phyloP scores from a whole-genome alignment of 495 filamentous ascomycete genomes.

The Xylaria castorea region DNA sequence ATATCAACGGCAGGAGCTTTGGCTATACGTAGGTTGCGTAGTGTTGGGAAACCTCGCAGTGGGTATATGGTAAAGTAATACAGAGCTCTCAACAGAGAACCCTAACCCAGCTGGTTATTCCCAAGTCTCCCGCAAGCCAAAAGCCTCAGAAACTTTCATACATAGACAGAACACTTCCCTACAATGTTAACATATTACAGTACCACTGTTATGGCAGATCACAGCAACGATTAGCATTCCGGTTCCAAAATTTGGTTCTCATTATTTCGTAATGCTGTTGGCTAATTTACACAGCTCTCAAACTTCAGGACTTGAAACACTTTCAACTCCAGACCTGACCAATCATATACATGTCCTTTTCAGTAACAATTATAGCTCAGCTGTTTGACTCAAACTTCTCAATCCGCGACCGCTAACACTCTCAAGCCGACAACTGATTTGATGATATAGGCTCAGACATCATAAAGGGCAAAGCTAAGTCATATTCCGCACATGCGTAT shows the following conservation, averaged over 20 bases:
- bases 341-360: not conserved
- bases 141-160: not conserved
- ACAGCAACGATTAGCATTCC: not conserved
- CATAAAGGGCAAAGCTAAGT: slow-evolving; percentile 9
- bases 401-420: not conserved
- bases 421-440: not conserved
- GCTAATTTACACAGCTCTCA: not conserved
- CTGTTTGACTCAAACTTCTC: not conserved
- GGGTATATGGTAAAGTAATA: too few species aligned
- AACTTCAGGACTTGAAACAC: not conserved
- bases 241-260: not conserved
- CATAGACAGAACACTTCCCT: too few species aligned
- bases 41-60: too few species aligned
- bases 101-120: too few species aligned
- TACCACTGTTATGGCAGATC: not conserved
- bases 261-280: not conserved
- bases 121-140: not conserved
- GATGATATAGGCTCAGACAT: not conserved
- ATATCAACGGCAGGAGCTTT: too few species aligned
- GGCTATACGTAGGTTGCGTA: too few species aligned
- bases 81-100: too few species aligned
- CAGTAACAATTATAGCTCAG: not conserved
- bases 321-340: not conserved
- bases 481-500: slow-evolving; percentile 56
- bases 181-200: too few species aligned